Conservation (phyloP, 148 eudicot genomes). For the Vaccinium macrocarpon region DNA sequence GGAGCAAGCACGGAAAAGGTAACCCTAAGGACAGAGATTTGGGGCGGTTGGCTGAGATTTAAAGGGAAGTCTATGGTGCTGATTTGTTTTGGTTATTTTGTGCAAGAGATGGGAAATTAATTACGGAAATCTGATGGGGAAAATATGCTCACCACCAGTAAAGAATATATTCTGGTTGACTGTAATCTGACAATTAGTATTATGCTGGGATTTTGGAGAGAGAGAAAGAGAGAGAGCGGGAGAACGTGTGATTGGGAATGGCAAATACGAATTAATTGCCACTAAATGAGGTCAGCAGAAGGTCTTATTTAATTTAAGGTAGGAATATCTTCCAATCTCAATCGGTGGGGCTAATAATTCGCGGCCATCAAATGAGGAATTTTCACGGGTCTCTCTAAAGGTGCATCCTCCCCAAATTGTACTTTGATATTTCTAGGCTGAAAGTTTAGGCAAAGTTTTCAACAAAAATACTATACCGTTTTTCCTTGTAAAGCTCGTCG, state of each 20-base stretch:
- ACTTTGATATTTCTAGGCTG: no score
- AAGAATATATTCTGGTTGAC: no score
- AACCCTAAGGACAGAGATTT: conserved; percentile 39
- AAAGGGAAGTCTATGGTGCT: conserved; percentile 7
- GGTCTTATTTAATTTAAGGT: neutral
- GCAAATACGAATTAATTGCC: conserved; percentile 3
- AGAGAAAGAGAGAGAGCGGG: neutral
- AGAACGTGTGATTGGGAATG: neutral
- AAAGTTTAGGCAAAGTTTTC: no score
- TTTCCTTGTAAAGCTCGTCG: no score
- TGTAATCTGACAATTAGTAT: neutral
- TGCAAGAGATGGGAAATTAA: neutral
- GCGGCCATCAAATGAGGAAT: no score
- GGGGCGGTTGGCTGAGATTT: conserved; percentile 17
- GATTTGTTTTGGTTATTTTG: neutral
- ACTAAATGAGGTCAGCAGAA: neutral
- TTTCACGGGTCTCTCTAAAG: no score
- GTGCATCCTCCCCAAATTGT: no score
- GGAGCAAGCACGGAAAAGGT: conserved; percentile 21
- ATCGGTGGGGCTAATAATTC: no score
- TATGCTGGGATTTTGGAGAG: neutral
- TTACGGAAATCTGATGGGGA: neutral
- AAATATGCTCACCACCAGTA: no score
- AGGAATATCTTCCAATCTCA: no score
- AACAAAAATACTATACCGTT: no score